Conservation (phyloP, 306 rosid species). For the Hippophae tibetana region DNA sequence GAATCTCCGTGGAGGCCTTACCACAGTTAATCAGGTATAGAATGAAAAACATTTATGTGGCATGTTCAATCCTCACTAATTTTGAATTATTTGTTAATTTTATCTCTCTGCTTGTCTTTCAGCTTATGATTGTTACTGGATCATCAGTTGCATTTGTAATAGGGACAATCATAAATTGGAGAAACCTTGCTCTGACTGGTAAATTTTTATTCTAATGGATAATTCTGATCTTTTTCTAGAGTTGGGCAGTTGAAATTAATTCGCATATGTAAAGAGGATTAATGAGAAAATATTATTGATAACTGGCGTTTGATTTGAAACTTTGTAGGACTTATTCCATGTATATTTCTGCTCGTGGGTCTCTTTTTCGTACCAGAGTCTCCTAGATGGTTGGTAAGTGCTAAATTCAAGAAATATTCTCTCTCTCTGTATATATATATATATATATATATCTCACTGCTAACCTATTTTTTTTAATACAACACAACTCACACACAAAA, state of each 20-base stretch:
- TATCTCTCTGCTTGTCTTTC: slow-evolving; percentile 1
- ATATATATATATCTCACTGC: no score
- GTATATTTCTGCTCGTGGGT: slow-evolving; percentile 40
- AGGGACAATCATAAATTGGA: slow-evolving; percentile 44
- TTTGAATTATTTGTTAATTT: neutral
- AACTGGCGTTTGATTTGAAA: neutral
- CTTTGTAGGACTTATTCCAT: slow-evolving; percentile 60
- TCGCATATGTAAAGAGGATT: neutral
- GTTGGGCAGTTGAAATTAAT: neutral
- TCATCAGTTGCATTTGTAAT: slow-evolving; percentile 45
- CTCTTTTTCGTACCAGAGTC: slow-evolving; percentile 34
- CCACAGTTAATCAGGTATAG: slow-evolving; percentile 34
- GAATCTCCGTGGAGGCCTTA: slow-evolving; percentile 35
- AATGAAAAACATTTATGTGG: neutral
- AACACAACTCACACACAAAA: no score
- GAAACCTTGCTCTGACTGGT: slow-evolving; percentile 32
- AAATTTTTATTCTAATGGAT: neutral
- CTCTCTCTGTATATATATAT: no score
- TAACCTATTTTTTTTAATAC: no score
- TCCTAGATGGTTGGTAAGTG: slow-evolving; percentile 45
- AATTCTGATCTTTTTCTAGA: neutral
- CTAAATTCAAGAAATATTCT: neutral
- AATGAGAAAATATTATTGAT: slow-evolving; percentile 8
- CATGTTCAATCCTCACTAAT: neutral
- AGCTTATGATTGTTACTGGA: slow-evolving; percentile 40